Percentiles rank a stretch among this genome's conserved stretches.
These are phyloP conservation scores for Areca catechu DNA, from an alignment of 176 grass and related monocot species.

Conservation along the genomic window DNA sequence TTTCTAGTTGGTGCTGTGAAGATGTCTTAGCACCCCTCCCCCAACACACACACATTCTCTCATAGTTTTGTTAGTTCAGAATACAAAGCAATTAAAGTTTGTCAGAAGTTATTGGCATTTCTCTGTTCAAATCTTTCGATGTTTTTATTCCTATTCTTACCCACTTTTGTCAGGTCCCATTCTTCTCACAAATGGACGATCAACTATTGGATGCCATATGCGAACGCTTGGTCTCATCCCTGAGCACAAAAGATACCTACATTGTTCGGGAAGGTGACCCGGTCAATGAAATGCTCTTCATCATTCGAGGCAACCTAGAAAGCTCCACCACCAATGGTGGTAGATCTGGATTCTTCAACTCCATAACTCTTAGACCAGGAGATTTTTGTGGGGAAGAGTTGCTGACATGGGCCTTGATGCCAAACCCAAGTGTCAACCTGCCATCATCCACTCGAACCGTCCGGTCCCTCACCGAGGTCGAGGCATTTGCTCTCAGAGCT, in stretches of 20 bases:
- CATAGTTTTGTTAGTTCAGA: too few species aligned
- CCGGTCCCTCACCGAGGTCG: conserved; percentile 60
- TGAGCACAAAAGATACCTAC: conserved; percentile 86
- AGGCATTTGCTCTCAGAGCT: conserved; percentile 82
- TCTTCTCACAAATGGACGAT: conserved; percentile 97
- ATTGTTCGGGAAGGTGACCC: conserved; percentile 85
- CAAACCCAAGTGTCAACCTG: conserved; percentile 76
- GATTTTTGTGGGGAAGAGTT: conserved; percentile 98
- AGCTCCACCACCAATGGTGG: conserved; percentile 93
- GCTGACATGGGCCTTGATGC: conserved; percentile 87
- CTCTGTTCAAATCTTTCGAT: too few species aligned
- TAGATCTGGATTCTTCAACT: conserved; percentile 85
- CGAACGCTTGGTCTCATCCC: conserved; percentile 71
- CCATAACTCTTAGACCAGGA: conserved; percentile 70
- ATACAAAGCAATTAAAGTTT: too few species aligned
- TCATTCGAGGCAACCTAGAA: conserved; percentile 84
- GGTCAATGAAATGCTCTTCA: conserved; percentile 75
- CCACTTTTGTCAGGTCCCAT: conserved; percentile 45
- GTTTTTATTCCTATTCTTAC: neutral
- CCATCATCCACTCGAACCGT: conserved; percentile 79
- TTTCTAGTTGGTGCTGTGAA: neutral
- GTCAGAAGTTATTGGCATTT: too few species aligned
- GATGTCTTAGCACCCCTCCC: too few species aligned
- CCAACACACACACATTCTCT: too few species aligned
- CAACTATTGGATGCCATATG: conserved; percentile 94